These are phyloP conservation scores for Pseudoscleropodium purum DNA, from an alignment of 225 moss, liverwort and hornwort species.

Conservation along the genomic window DNA sequence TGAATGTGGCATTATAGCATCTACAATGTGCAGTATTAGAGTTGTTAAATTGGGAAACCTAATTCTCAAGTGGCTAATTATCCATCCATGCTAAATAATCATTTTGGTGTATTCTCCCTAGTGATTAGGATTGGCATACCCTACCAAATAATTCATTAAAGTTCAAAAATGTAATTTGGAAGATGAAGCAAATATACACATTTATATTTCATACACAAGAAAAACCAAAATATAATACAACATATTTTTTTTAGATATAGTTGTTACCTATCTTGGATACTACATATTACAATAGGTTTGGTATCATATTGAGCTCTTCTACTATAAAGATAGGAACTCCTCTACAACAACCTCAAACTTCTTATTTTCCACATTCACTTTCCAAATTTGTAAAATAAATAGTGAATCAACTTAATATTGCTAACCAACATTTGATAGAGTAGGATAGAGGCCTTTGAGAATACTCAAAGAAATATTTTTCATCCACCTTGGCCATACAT, in stretches of 20 bases:
- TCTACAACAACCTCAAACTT: not conserved
- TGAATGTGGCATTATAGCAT: not conserved
- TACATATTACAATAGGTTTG: no score
- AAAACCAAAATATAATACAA: not conserved
- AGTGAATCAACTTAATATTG: not conserved
- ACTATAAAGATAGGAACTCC: not conserved
- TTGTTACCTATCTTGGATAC: not conserved
- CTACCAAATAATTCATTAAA: not conserved
- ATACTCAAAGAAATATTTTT: not conserved
- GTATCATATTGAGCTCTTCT: not conserved
- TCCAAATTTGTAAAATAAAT: not conserved
- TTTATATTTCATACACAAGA: not conserved
- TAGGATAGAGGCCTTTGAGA: not conserved
- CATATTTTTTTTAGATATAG: not conserved
- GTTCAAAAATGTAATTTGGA: not conserved
- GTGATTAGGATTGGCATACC: not conserved
- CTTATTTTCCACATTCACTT: not conserved
- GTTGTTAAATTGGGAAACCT: not conserved
- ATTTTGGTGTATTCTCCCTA: rapidly evolving
- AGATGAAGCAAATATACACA: not conserved
- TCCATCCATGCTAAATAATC: rapidly evolving
- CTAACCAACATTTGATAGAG: not conserved
- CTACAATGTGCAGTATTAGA: not conserved
- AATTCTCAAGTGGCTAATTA: not conserved
- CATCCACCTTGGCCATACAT: not conserved